Evolutionary conservation across 148 eudicot species (phyloP).

Genomic region (Linanthus parryae): DNA sequence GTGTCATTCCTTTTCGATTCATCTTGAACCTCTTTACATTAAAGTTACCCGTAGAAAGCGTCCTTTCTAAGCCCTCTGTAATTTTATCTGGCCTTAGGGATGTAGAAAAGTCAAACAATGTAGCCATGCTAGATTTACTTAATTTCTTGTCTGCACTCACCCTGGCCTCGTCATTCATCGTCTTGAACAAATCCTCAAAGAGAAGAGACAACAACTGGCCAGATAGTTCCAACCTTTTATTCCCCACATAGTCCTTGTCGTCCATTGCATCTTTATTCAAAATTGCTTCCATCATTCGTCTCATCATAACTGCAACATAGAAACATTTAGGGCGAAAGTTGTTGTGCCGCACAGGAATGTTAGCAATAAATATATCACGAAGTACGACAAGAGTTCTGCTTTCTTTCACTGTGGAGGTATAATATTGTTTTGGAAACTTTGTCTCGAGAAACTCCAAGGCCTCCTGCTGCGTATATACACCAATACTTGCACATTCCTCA

Average conservation of each 20-base stretch:
- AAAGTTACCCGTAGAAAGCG: constrained; percentile 92
- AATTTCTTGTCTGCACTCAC: constrained; percentile 33
- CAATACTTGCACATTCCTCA: constrained; percentile 63
- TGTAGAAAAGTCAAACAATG: constrained; percentile 64
- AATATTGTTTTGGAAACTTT: constrained; percentile 37
- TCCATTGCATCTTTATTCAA: constrained; percentile 88
- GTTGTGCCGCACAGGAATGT: constrained; percentile 65
- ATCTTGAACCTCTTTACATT: constrained; percentile 66
- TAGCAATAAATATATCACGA: constrained; percentile 72
- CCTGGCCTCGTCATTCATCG: constrained; percentile 44
- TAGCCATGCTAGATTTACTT: constrained; percentile 43
- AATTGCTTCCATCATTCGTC: constrained; percentile 91
- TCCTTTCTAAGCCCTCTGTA: constrained; percentile 65
- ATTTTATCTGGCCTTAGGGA: constrained; percentile 42
- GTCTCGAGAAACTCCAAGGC: constrained; percentile 75
- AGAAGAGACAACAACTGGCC: constrained; percentile 81
- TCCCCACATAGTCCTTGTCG: constrained; percentile 99
- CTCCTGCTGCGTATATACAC: constrained; percentile 52
- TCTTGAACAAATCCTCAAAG: constrained; percentile 98
- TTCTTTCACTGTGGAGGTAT: no score
- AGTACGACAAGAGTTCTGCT: constrained; percentile 53
- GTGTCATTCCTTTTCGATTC: constrained; percentile 82
- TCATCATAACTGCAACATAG: constrained; percentile 89
- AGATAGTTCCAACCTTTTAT: constrained; percentile 94
- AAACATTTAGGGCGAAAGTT: constrained; percentile 80